Evolutionary conservation across 331 rosid genomes (phyloP).

Genomic region (Telfairia occidentalis): DNA sequence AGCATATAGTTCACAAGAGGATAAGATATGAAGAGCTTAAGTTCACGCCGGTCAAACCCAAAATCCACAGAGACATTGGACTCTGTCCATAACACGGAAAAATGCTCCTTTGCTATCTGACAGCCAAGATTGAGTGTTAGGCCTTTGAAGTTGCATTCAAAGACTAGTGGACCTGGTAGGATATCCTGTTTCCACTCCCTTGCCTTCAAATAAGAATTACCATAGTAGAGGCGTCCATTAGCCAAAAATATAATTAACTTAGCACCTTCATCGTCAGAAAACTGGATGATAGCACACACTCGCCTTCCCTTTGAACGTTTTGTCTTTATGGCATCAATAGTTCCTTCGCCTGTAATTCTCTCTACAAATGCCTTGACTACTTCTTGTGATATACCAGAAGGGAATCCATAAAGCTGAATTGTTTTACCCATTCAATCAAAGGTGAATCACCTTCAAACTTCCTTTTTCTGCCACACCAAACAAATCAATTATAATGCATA

Average conservation of each 20-base stretch:
- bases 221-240: slow-evolving; percentile 18
- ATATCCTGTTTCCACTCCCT: slow-evolving; percentile 24
- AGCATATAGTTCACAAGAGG: slow-evolving; percentile 30
- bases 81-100: slow-evolving; percentile 29
- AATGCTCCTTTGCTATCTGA: slow-evolving; percentile 35
- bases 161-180: slow-evolving; percentile 32
- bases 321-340: slow-evolving; percentile 41
- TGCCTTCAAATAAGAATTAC: slow-evolving; percentile 23
- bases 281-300: slow-evolving; percentile 56
- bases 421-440: slow-evolving; percentile 34
- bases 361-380: slow-evolving; percentile 37
- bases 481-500: not conserved
- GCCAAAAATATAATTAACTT: slow-evolving; percentile 27
- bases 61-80: slow-evolving; percentile 34
- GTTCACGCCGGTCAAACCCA: slow-evolving; percentile 35
- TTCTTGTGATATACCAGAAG: slow-evolving; percentile 15
- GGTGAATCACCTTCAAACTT: not conserved
- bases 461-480: slow-evolving; percentile 1
- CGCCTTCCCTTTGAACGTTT: slow-evolving; percentile 30
- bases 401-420: slow-evolving; percentile 44
- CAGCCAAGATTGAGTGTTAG: slow-evolving; percentile 53
- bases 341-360: slow-evolving; percentile 39
- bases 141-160: slow-evolving; percentile 22
- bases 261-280: slow-evolving; percentile 24
- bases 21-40: slow-evolving; percentile 27